Percentiles rank a stretch among this genome's conserved stretches.
Conservation (phyloP, 2,329 filamentous ascomycete species). For the Botrytis aclada region DNA sequence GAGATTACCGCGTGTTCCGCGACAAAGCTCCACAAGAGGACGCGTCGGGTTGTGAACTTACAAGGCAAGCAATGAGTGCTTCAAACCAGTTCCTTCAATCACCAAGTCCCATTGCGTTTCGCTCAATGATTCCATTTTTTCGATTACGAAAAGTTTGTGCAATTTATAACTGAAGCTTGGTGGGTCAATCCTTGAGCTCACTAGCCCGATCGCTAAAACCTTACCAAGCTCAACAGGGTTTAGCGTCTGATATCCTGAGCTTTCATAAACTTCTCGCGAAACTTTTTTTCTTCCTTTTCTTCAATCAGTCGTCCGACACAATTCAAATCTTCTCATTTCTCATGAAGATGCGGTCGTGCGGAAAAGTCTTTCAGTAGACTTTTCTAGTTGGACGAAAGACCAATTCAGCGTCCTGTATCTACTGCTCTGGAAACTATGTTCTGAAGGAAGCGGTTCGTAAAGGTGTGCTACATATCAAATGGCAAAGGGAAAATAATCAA, state of each 20-base stretch:
- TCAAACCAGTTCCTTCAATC: slow-evolving; percentile 73
- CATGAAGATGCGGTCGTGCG: slow-evolving; percentile 39
- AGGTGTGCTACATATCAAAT: slow-evolving; percentile 63
- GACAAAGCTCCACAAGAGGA: slow-evolving; percentile 6
- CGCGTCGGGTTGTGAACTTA: slow-evolving; percentile 42
- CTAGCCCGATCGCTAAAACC: slow-evolving; percentile 14
- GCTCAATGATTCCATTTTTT: slow-evolving; percentile 67
- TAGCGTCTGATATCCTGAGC: slow-evolving; percentile 24
- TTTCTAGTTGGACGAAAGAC: slow-evolving; percentile 61
- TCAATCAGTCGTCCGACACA: slow-evolving; percentile 43
- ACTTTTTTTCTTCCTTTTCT: slow-evolving; percentile 34
- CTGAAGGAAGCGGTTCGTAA: slow-evolving; percentile 81
- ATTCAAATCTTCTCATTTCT: slow-evolving; percentile 37
- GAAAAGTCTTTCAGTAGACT: slow-evolving; percentile 54
- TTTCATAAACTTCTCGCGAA: slow-evolving; percentile 21
- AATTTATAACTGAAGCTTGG: slow-evolving; percentile 20
- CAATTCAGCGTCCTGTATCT: slow-evolving; percentile 73
- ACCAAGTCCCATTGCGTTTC: slow-evolving; percentile 77
- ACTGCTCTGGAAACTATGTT: slow-evolving; percentile 72
- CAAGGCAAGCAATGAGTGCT: slow-evolving; percentile 78
- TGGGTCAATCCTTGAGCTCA: slow-evolving; percentile 7
- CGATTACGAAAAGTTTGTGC: slow-evolving; percentile 19
- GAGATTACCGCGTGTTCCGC: slow-evolving; percentile 18
- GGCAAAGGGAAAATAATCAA: not conserved
- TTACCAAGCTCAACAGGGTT: not conserved